Evolutionary conservation across 208 protist species (phyloP), one percentile per base, ranked within the genome.

Genomic region (Crithidia fasciculata): DNA sequence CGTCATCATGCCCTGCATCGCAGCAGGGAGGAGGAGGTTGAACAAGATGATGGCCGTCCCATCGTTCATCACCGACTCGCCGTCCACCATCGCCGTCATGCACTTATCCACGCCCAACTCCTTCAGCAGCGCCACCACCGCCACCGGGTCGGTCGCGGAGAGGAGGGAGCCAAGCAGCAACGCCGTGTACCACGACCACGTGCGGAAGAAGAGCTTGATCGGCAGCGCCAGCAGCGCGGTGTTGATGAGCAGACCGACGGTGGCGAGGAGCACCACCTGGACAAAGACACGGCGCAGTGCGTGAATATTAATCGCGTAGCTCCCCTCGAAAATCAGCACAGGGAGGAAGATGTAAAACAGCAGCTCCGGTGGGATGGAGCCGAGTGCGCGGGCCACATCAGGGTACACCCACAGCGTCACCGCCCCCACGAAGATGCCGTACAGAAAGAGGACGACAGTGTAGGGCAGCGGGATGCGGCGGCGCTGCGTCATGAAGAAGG

Each of bases 341-440:
- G 94, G 94, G 8, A 97, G 74, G 72, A 97, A 97, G 47, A 96
- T 95, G 72, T 92, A 89, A 54, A 96, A 95, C 44, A 97, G 74
- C 15, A 96, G 69, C 65, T 96, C 84, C 3, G 90, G 87, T 28
- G 90, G 86, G 54, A 96, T 96, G 37, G 64, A 59, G 28, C 86
- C 85, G 13, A 94, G 83, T 8, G 88, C 81, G 49, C 64, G 55
- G 12, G 82, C 65, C 54, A 92, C 86, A 19, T 86, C 83, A 8
- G 82, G 82, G 37, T 78, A 82, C 40, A 91, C 52, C 80, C 76
- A 80, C 54, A 80, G 63, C n/a, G 86, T 55, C 8, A 90, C 52
- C 44, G 72, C 81, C 8, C 90, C 90, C 5, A 95, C 82, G 16
- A 90, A 52, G 36, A 95, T 91, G 56, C 90, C 90, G 72, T 95